Percentiles rank a stretch among this genome's conserved stretches.
phyloP scores from a whole-genome alignment of 805 yeast genomes.

The Lachancea dasiensis region DNA sequence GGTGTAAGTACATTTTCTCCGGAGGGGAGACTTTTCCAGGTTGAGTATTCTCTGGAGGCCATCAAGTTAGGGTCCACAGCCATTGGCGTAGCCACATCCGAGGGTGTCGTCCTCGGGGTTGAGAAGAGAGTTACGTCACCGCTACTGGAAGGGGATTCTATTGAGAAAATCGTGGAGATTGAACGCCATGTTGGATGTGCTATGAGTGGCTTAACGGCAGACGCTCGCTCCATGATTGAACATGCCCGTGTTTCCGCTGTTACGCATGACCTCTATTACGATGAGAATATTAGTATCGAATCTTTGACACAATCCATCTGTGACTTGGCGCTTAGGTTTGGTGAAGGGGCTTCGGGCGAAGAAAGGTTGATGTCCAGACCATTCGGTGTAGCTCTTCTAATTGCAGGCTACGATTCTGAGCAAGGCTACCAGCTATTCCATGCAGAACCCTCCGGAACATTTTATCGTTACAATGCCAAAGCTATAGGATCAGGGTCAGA shows the following conservation, averaged over 20 bases:
- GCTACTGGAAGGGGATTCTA: conserved; percentile 82
- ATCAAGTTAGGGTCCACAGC: conserved; percentile 90
- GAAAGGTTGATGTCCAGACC: conserved; percentile 93
- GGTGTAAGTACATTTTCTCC: conserved; percentile 99
- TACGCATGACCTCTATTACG: conserved; percentile 83
- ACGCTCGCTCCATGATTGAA: conserved; percentile 97
- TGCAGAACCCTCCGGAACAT: conserved; percentile 99
- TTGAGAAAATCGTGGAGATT: conserved; percentile 93
- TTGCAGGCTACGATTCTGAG: conserved; percentile 90
- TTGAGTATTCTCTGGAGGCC: conserved; percentile 95
- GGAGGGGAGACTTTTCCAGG: conserved; percentile 97
- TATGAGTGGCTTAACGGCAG: conserved; percentile 98
- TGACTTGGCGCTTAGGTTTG: conserved; percentile 92
- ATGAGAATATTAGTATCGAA: conserved; percentile 89
- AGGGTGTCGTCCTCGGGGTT: conserved; percentile 94
- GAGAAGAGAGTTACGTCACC: conserved; percentile 96
- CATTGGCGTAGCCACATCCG: conserved; percentile 90
- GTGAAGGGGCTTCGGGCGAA: conserved; percentile 96
- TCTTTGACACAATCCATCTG: conserved; percentile 94
- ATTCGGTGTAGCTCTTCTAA: conserved; percentile 93
- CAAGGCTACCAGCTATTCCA: conserved; percentile 95
- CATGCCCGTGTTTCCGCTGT: conserved; percentile 90
- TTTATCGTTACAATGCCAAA: conserved; percentile 95
- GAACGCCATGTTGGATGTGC: conserved; percentile 96
- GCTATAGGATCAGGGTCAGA: conserved; percentile 99